Percentiles rank a stretch among this genome's conserved stretches.
phyloP scores from a whole-genome alignment of 495 filamentous ascomycete species.

The Saxophila tyrrhenica region DNA sequence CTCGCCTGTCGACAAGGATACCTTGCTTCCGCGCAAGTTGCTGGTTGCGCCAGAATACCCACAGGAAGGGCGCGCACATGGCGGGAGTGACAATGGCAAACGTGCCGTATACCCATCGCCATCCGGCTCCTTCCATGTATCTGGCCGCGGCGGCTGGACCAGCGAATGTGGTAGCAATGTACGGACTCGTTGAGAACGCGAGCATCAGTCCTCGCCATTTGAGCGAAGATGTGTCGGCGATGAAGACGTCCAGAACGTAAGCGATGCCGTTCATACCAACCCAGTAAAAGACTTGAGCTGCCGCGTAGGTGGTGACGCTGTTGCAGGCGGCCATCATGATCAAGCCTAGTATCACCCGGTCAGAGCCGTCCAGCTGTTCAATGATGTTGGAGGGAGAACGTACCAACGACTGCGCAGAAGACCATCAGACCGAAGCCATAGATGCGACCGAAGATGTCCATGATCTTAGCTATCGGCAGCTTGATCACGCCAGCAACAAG shows the following conservation, averaged over 20 bases:
- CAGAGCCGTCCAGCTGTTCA: neutral
- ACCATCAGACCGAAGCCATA: slow-evolving; percentile 50
- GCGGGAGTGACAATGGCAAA: slow-evolving; percentile 46
- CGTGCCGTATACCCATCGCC: slow-evolving; percentile 49
- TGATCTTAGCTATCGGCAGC: slow-evolving; percentile 54
- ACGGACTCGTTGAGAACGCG: slow-evolving; percentile 46
- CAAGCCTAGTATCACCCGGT: neutral
- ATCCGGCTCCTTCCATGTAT: slow-evolving; percentile 33
- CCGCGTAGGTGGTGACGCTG: slow-evolving; percentile 52
- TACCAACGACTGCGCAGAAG: slow-evolving; percentile 41
- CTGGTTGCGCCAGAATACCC: slow-evolving; percentile 43
- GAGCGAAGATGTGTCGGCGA: slow-evolving; percentile 57
- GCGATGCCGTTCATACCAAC: slow-evolving; percentile 51
- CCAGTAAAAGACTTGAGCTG: slow-evolving; percentile 56
- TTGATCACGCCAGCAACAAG: slow-evolving; percentile 56
- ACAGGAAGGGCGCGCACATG: slow-evolving; percentile 44
- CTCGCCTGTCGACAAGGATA: slow-evolving; percentile 15
- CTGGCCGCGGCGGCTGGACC: slow-evolving; percentile 44
- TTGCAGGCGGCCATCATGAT: slow-evolving; percentile 44
- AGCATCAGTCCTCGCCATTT: slow-evolving; percentile 54
- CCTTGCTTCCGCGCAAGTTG: slow-evolving; percentile 38
- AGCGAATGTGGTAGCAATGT: slow-evolving; percentile 53
- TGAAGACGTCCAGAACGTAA: slow-evolving; percentile 57
- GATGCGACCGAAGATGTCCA: slow-evolving; percentile 54
- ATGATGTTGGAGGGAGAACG: neutral